Conservation (phyloP, 495 filamentous ascomycete genomes). For the Penicillium cinerascens region DNA sequence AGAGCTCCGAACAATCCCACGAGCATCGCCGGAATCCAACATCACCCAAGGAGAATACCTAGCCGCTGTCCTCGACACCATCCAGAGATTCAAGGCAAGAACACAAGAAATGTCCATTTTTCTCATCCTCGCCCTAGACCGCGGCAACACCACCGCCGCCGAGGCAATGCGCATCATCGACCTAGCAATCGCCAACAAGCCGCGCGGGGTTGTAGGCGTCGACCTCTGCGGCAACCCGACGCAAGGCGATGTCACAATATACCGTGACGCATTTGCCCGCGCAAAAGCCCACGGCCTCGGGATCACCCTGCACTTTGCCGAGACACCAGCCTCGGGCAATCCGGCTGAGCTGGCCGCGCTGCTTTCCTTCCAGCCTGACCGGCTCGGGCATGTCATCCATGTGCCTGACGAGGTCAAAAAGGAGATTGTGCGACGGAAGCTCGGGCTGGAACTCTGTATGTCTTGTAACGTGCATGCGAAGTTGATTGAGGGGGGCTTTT, state of each 20-base stretch:
- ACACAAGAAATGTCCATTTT: constrained; percentile 46
- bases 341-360: constrained; percentile 58
- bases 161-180: constrained; percentile 60
- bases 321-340: constrained; percentile 51
- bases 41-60: constrained; percentile 64
- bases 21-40: constrained; percentile 48
- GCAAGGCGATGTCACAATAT: constrained; percentile 54
- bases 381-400: constrained; percentile 79
- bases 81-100: constrained; percentile 42
- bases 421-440: constrained; percentile 48
- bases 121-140: constrained; percentile 76
- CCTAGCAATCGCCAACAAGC: constrained; percentile 55
- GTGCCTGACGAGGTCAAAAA: constrained; percentile 54
- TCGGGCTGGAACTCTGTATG: constrained; percentile 74
- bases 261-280: constrained; percentile 51
- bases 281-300: constrained; percentile 53
- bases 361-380: constrained; percentile 62
- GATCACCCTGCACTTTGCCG: constrained; percentile 78
- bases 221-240: constrained; percentile 79
- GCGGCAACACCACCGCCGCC: constrained; percentile 49
- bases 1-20: constrained; percentile 78
- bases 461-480: constrained; percentile 78
- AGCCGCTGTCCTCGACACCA: constrained; percentile 56
- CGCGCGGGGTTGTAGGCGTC: constrained; percentile 64
- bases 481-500: constrained; percentile 65